Conservation (phyloP, 1,284 basidiomycete genomes). For the Moesziomyces aphidis region DNA sequence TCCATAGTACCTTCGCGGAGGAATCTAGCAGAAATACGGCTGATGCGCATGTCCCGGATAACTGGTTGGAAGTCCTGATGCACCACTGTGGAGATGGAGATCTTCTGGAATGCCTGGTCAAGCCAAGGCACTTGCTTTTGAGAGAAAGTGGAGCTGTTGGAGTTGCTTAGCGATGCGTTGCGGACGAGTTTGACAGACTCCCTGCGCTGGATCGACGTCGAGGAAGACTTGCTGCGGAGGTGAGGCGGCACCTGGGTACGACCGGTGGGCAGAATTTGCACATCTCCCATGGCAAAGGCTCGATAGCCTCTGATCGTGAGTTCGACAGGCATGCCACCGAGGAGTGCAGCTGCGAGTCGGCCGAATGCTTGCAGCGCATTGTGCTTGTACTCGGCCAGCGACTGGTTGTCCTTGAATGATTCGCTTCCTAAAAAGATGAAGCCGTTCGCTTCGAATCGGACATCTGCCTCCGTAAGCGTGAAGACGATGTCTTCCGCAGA, state of each 20-base stretch:
- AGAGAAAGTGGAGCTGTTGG: slow-evolving; percentile 14
- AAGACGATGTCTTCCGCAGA: slow-evolving; percentile 45
- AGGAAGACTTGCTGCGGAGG: slow-evolving; percentile 24
- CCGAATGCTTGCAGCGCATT: slow-evolving; percentile 31
- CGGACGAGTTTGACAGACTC: slow-evolving; percentile 7
- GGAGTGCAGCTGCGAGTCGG: slow-evolving; percentile 18
- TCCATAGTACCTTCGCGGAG: slow-evolving; percentile 18
- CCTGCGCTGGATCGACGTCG: slow-evolving; percentile 8
- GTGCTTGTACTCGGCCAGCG: slow-evolving; percentile 18
- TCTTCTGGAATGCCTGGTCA: slow-evolving; percentile 50
- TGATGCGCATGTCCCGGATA: slow-evolving; percentile 24
- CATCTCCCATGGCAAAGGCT: slow-evolving; percentile 44
- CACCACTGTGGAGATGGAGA: slow-evolving; percentile 28
- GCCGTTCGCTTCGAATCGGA: slow-evolving; percentile 39
- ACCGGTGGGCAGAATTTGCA: slow-evolving; percentile 12
- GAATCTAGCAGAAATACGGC: slow-evolving; percentile 40
- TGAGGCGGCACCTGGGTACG: slow-evolving; percentile 28
- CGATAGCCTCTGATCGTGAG: slow-evolving; percentile 33
- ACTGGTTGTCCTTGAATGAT: slow-evolving; percentile 23
- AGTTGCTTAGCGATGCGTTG: slow-evolving; percentile 19
- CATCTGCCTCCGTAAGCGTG: slow-evolving; percentile 21
- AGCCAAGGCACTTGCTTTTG: slow-evolving; percentile 56
- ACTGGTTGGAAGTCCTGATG: slow-evolving; percentile 23
- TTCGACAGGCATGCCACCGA: slow-evolving; percentile 21
- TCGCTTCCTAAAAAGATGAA: slow-evolving; percentile 45